Conservation (phyloP, 2,329 filamentous ascomycete species). For the Endothia cerciana region DNA sequence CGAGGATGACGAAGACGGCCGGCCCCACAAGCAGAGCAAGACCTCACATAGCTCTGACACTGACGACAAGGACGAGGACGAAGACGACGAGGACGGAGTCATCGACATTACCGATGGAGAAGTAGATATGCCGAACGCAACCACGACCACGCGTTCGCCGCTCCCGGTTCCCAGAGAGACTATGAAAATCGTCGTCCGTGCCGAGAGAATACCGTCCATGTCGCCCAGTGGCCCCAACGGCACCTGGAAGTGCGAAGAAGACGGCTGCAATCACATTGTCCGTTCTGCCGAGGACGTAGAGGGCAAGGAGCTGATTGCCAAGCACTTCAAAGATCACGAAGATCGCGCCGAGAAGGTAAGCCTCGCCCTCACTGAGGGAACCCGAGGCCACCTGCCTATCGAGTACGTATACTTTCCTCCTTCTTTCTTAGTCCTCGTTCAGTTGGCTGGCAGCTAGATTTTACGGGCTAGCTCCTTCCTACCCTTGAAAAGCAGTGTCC, state of each 20-base stretch:
- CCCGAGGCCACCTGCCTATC: conserved; percentile 57
- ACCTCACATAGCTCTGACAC: conserved; percentile 41
- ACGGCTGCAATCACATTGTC: conserved; percentile 66
- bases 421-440: conserved; percentile 32
- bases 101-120: conserved; percentile 30
- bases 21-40: conserved; percentile 40
- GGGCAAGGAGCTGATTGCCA: conserved; percentile 59
- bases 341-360: conserved; percentile 54
- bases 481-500: no score
- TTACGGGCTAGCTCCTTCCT: background rate
- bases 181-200: conserved; percentile 50
- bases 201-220: conserved; percentile 54
- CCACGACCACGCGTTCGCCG: conserved; percentile 26
- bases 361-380: conserved; percentile 61
- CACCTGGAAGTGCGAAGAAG: conserved; percentile 68
- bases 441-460: background rate
- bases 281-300: conserved; percentile 62
- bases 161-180: conserved; percentile 34
- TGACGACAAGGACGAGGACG: conserved; percentile 36
- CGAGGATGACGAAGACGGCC: conserved; percentile 40
- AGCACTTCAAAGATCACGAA: conserved; percentile 66
- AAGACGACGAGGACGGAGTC: conserved; percentile 28
- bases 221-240: conserved; percentile 60
- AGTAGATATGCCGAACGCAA: conserved; percentile 12
- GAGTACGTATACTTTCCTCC: conserved; percentile 53